Evolutionary conservation across 257 asterid genomes (phyloP), one percentile per base, ranked within the genome.

Genomic region (Craterostigma plantagineum): DNA sequence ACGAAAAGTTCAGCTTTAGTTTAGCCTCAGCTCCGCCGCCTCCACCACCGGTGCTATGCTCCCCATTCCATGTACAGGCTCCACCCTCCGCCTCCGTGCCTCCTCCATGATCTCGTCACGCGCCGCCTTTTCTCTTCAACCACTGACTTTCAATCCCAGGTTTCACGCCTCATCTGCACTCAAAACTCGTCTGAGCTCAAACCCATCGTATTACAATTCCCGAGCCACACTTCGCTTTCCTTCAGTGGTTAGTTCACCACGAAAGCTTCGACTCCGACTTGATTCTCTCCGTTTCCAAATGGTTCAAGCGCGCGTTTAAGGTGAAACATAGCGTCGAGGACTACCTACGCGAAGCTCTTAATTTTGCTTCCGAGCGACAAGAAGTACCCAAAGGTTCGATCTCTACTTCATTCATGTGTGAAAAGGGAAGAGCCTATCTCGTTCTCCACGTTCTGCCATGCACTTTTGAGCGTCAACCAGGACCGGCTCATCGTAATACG

Each of bases 171-270:
- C 18, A 72, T 81, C 53, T 43, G 63, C 13, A 46, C 50, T 15
- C 92, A 77, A 1, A 73, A 63, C 37, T 81, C 92, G 92, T 54
- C 75, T 35, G n/a, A n/a, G 35, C 71, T 81, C 49, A 65, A 60
- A 35, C 46, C 74, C 33, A 18, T 71, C 11, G 49, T n/a, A n/a
- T n/a, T 69, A 16, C 49, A 63, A 42, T 61, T 67, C 48, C 54
- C 77, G 46, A 56, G 38, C 40, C 75, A 79, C n/a, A 43, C 55
- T 23, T 44, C 35, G 23, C n/a, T n/a, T 63, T 81, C 57, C 60
- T 74, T 9, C 67, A 61, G 40, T 74, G 57, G 18, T 65, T 81
- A 42, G 49, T 74, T 45, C 58, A 57, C 14, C 54, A 39, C 62
- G 51, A 53, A 3, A 34, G 51, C 38, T 52, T 70, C 39, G 48